Percentiles rank a stretch among this genome's conserved stretches.
Conservation (phyloP, 306 rosid genomes). For the Prunus persica region Prunus_persica_NCBIv2 NC_034011.1:23279501-23280000, state of each 20-base stretch:
- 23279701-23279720: background rate
- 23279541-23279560: background rate
- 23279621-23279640: conserved; percentile 6
- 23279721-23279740: background rate
- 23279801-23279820: background rate
- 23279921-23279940: background rate
- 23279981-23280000: background rate
- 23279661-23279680: background rate
- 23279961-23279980: background rate
- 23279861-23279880: background rate
- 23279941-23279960: too few species aligned
- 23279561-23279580: background rate
- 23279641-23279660: background rate
- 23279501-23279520: background rate
- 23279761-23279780: background rate
- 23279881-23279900: background rate
- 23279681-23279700: background rate
- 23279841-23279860: background rate
- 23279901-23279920: background rate
- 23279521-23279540: background rate
- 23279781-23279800: background rate
- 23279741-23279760: background rate
- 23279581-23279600: background rate
- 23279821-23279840: background rate
- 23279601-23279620: background rate